A percentile compares a stretch with the other conserved stretches of the same genome.
These are phyloP conservation scores for Trifolium fragiferum DNA, from an alignment of 306 rosid genomes.

Conservation along the genomic window DNA sequence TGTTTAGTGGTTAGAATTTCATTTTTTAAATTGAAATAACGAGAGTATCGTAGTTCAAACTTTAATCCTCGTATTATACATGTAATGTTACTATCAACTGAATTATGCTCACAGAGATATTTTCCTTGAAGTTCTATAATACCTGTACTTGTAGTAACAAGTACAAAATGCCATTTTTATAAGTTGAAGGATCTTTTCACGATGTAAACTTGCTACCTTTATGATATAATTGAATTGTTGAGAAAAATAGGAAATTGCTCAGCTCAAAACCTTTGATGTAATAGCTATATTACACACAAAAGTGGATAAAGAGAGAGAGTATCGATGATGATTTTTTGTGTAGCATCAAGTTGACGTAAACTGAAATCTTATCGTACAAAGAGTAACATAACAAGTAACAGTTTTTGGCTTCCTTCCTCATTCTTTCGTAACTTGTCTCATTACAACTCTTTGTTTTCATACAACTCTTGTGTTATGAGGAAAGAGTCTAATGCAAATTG, in stretches of 20 bases:
- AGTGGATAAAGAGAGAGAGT: not conserved
- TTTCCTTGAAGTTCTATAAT: no score
- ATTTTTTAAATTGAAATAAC: no score
- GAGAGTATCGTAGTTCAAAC: no score
- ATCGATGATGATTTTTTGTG: slow-evolving; percentile 16
- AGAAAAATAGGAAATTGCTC: not conserved
- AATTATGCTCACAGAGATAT: no score
- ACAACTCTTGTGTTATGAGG: slow-evolving; percentile 17
- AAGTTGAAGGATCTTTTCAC: slow-evolving; percentile 4
- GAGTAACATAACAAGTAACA: slow-evolving; percentile 45
- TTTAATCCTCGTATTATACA: no score
- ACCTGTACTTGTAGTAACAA: no score
- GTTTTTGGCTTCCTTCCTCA: slow-evolving; percentile 48
- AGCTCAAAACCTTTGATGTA: not conserved
- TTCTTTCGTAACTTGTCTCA: slow-evolving; percentile 49
- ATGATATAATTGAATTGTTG: not conserved
- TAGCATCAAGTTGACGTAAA: slow-evolving; percentile 36
- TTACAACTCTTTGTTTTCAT: slow-evolving; percentile 19
- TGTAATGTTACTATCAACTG: no score
- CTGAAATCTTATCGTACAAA: slow-evolving; percentile 40
- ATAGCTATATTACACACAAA: not conserved
- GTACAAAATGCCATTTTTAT: not conserved
- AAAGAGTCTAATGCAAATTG: slow-evolving; percentile 30
- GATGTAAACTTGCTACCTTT: not conserved
- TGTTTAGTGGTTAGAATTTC: no score